A percentile compares a stretch with the other conserved stretches of the same genome.
phyloP scores from a whole-genome alignment of 495 filamentous ascomycete species.

The Neurospora sp. region DNA sequence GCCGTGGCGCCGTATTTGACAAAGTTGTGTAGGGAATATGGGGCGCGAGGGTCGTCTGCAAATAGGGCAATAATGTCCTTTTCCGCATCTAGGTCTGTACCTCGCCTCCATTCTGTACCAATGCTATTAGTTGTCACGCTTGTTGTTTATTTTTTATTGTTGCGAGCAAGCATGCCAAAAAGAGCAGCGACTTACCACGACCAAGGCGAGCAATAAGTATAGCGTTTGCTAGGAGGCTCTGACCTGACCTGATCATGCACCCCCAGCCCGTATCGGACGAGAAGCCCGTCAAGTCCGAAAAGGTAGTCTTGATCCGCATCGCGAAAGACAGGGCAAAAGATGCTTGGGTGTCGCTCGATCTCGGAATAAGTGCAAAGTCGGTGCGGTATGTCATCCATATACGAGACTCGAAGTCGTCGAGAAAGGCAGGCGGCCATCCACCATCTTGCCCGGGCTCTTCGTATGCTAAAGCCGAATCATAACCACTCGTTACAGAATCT shows the following conservation, averaged over 20 bases:
- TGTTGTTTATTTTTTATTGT: neutral
- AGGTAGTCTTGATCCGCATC: conserved; percentile 72
- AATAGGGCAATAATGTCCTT: conserved; percentile 69
- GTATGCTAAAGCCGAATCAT: conserved; percentile 39
- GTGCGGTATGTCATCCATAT: conserved; percentile 97
- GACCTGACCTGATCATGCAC: conserved; percentile 97
- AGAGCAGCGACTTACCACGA: conserved; percentile 50
- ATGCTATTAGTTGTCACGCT: conserved; percentile 13
- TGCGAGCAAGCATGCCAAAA: neutral
- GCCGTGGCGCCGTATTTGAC: conserved; percentile 78
- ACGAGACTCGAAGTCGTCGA: conserved; percentile 85
- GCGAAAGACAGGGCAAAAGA: conserved; percentile 69
- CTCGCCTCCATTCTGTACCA: conserved; percentile 66
- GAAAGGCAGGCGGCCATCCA: conserved; percentile 76
- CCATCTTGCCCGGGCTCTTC: conserved; percentile 41
- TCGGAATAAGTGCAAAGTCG: conserved; percentile 75
- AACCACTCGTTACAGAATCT: conserved; percentile 36
- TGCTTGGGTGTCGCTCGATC: conserved; percentile 58
- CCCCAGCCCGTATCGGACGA: conserved; percentile 95
- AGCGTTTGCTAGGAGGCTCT: conserved; percentile 84
- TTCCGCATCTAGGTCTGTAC: conserved; percentile 50
- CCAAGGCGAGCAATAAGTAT: conserved; percentile 62
- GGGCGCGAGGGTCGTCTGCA: conserved; percentile 75
- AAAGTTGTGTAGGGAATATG: conserved; percentile 93
- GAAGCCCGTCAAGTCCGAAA: conserved; percentile 74